Conservation (phyloP, 495 filamentous ascomycete genomes). For the Talaromyces nanjingensis region DNA sequence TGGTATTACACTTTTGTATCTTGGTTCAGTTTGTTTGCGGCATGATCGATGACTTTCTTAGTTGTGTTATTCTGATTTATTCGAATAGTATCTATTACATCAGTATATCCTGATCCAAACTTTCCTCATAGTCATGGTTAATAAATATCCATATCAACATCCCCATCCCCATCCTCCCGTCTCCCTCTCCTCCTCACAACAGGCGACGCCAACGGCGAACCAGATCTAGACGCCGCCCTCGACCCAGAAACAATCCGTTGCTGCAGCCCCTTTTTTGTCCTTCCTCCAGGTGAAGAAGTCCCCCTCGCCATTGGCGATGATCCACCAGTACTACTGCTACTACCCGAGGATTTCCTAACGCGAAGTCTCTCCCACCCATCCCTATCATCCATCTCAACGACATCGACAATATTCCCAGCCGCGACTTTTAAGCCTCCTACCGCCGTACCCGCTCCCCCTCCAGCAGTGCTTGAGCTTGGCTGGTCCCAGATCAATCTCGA, state of each 20-base stretch:
- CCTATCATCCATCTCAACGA: not conserved
- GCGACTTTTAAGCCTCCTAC: not conserved
- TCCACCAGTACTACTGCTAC: not conserved
- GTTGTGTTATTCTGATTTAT: not conserved
- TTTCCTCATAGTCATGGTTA: no score
- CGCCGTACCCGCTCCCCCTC: not conserved
- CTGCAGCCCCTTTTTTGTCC: not conserved
- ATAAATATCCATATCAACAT: not conserved
- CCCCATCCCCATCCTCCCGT: not conserved
- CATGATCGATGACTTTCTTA: constrained; percentile 8
- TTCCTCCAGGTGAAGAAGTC: not conserved
- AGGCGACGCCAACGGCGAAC: not conserved
- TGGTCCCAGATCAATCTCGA: not conserved
- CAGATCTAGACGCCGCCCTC: not conserved
- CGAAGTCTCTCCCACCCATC: not conserved
- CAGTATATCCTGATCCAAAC: no score
- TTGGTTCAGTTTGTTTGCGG: not conserved
- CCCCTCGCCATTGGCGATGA: not conserved
- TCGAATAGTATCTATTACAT: not conserved
- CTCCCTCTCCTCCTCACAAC: not conserved
- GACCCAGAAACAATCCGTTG: not conserved
- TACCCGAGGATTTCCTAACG: not conserved
- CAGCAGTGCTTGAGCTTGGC: no score
- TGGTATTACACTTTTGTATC: not conserved
- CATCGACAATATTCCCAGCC: not conserved